A percentile compares a stretch with the other conserved stretches of the same genome.
Evolutionary conservation across 805 yeast species (phyloP).

Genomic region (Candida methanosorbosa): DNA sequence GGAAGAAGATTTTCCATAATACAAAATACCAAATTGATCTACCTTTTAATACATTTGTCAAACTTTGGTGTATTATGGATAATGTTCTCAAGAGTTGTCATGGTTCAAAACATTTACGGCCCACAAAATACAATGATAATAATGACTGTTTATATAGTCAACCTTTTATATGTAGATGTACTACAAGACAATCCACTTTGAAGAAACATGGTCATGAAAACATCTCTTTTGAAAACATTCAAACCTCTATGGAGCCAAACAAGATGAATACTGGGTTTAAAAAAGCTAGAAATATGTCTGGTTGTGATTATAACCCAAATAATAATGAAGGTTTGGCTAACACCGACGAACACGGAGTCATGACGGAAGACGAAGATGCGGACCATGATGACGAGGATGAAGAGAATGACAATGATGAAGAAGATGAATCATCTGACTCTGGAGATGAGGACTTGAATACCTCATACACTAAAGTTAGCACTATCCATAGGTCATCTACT

Average conservation of each 20-base stretch:
- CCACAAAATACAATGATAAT: neutral
- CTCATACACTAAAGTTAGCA: neutral
- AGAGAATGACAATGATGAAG: neutral
- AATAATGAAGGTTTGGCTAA: neutral
- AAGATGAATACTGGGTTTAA: too few relatives aligned
- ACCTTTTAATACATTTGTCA: slow-evolving; percentile 1
- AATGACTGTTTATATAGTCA: neutral
- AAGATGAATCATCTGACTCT: neutral
- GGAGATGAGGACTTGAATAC: neutral
- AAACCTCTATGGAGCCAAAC: neutral
- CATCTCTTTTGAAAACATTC: neutral
- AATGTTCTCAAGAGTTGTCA: slow-evolving; percentile 1
- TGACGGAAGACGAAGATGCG: neutral
- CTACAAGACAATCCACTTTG: neutral
- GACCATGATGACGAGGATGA: neutral
- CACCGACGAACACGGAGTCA: neutral
- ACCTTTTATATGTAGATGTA: slow-evolving; percentile 2
- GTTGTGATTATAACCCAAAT: neutral
- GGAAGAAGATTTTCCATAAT: neutral
- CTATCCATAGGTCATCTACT: too few relatives aligned
- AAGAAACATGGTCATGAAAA: neutral
- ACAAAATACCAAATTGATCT: neutral
- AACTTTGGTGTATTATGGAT: slow-evolving; percentile 2
- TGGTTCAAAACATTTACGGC: slow-evolving; percentile 1
- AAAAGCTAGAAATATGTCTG: too few relatives aligned